Percentiles rank a stretch among this genome's conserved stretches.
phyloP scores from a whole-genome alignment of 2,329 filamentous ascomycete genomes.

The Nemania serpens region DNA sequence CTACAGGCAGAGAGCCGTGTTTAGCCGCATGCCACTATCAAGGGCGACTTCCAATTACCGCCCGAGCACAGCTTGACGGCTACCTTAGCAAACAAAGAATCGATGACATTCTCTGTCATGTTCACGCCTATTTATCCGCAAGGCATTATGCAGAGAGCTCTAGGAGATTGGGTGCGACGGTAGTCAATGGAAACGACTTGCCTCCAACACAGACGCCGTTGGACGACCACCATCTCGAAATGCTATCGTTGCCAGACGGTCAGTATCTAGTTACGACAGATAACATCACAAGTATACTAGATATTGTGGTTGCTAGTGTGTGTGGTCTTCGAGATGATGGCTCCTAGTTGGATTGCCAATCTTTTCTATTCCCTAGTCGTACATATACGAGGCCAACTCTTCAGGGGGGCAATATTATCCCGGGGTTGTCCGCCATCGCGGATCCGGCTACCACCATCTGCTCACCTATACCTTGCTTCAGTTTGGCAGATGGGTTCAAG shows the following conservation, averaged over 20 bases:
- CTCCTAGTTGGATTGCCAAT: constrained; percentile 25
- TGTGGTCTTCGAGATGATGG: constrained; percentile 27
- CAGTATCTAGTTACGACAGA: constrained; percentile 37
- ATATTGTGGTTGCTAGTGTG: constrained; percentile 39
- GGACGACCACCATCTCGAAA: neutral
- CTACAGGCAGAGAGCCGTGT: constrained; percentile 7
- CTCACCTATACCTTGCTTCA: constrained; percentile 37
- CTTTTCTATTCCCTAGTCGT: constrained; percentile 32
- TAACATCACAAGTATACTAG: constrained; percentile 40
- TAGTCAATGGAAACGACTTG: constrained; percentile 19
- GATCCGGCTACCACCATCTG: constrained; percentile 41
- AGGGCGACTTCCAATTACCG: constrained; percentile 8
- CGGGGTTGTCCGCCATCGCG: constrained; percentile 30
- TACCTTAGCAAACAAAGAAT: constrained; percentile 25
- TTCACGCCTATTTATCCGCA: constrained; percentile 35
- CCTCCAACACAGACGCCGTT: neutral
- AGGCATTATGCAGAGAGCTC: constrained; percentile 28
- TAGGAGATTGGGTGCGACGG: neutral
- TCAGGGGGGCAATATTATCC: constrained; percentile 31
- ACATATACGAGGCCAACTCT: constrained; percentile 29
- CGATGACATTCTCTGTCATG: constrained; percentile 34
- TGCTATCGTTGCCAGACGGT: constrained; percentile 10
- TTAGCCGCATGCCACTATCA: constrained; percentile 2
- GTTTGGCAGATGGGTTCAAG: constrained; percentile 15
- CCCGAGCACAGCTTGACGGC: constrained; percentile 2